Conservation (phyloP, 768 basidiomycete genomes). For the Roridomyces roridus region DNA sequence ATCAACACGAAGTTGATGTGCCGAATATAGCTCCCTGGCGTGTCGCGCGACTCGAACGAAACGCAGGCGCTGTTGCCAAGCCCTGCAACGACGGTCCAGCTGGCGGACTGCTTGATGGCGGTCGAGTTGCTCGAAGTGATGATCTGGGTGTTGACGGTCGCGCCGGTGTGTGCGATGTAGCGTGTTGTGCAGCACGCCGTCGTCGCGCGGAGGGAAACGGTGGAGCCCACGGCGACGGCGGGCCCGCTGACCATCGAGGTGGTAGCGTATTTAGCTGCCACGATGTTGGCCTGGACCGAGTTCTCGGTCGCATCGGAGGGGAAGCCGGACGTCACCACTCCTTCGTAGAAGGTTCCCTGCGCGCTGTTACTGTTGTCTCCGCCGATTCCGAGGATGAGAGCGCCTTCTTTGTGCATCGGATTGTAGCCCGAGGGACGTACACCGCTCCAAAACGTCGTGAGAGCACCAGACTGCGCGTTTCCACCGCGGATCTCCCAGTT, state of each 20-base stretch:
- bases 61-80: slow-evolving; percentile 10
- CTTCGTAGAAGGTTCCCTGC: slow-evolving; percentile 14
- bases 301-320: slow-evolving; percentile 14
- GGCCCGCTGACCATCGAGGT: slow-evolving; percentile 7
- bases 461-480: background rate
- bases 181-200: slow-evolving; percentile 4
- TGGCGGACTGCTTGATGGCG: background rate
- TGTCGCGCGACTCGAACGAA: slow-evolving; percentile 8
- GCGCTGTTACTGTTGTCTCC: slow-evolving; percentile 3
- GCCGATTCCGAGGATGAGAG: slow-evolving; percentile 9
- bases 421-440: slow-evolving; percentile 17
- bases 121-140: background rate
- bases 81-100: slow-evolving; percentile 4
- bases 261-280: slow-evolving; percentile 9
- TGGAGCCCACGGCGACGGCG: slow-evolving; percentile 1
- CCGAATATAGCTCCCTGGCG: slow-evolving; percentile 9
- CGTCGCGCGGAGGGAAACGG: slow-evolving; percentile 5
- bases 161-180: slow-evolving; percentile 7
- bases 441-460: slow-evolving; percentile 16
- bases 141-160: slow-evolving; percentile 4
- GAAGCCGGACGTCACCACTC: slow-evolving; percentile 6
- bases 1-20: slow-evolving; percentile 2
- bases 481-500: slow-evolving; percentile 5
- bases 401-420: slow-evolving; percentile 23
- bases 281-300: slow-evolving; percentile 16